phyloP scores from a whole-genome alignment of 1,139 yeast genomes.

The Sugiyamaella japonica region DNA sequence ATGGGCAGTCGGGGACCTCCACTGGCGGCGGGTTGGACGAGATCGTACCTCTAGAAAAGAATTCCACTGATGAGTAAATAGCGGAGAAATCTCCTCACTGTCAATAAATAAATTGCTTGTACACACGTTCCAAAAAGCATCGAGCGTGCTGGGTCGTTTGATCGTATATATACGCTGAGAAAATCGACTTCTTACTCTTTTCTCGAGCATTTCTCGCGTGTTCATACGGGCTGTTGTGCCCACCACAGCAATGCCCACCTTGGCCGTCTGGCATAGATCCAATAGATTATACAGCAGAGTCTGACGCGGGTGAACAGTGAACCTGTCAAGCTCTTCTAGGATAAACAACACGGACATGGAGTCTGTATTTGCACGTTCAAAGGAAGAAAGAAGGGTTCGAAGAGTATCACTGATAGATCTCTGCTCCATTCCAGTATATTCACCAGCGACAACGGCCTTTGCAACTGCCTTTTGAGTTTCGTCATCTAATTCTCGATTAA shows the following conservation, averaged over 20 bases:
- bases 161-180: constrained; percentile 73
- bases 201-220: constrained; percentile 78
- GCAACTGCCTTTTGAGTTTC: constrained; percentile 9
- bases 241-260: constrained; percentile 75
- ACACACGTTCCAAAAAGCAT: constrained; percentile 40
- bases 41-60: constrained; percentile 40
- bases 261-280: constrained; percentile 72
- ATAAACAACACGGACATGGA: constrained; percentile 56
- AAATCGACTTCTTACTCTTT: constrained; percentile 86
- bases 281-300: constrained; percentile 82
- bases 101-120: constrained; percentile 34
- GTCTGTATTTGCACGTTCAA: constrained; percentile 35
- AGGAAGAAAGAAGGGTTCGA: constrained; percentile 48
- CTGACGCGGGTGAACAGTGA: constrained; percentile 64
- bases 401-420: constrained; percentile 56
- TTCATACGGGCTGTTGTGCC: constrained; percentile 79
- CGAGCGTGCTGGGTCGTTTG: constrained; percentile 49
- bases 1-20: neutral
- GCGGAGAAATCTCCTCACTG: constrained; percentile 21
- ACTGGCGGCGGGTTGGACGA: neutral
- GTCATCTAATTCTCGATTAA: constrained; percentile 5
- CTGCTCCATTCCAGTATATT: constrained; percentile 43
- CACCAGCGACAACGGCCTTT: constrained; percentile 19
- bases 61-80: constrained; percentile 50
- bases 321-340: constrained; percentile 82